Evolutionary conservation across 1,139 yeast species (phyloP).

Genomic region (Kurtzmaniella quercitrusa): DNA sequence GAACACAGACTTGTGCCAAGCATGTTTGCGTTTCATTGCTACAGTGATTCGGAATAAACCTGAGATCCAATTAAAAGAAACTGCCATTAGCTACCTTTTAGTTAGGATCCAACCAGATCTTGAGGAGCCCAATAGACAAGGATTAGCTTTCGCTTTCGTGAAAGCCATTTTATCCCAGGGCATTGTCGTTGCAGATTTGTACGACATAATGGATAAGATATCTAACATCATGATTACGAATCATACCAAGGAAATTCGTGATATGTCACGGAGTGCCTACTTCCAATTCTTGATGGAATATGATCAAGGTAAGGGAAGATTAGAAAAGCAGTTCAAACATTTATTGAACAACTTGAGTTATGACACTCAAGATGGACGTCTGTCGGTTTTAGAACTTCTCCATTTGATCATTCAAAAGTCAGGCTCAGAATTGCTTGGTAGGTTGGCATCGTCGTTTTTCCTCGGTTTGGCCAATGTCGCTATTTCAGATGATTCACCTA

Average conservation of each 20-base stretch:
- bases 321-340: constrained; percentile 79
- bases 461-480: constrained; percentile 76
- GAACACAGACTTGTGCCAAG: constrained; percentile 77
- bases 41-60: constrained; percentile 67
- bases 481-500: constrained; percentile 74
- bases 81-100: constrained; percentile 71
- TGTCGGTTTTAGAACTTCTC: constrained; percentile 85
- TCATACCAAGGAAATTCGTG: constrained; percentile 79
- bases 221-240: constrained; percentile 87
- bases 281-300: constrained; percentile 89
- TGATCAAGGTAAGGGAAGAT: constrained; percentile 85
- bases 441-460: constrained; percentile 72
- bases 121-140: constrained; percentile 87
- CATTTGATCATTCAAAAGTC: constrained; percentile 68
- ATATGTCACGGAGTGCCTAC: constrained; percentile 78
- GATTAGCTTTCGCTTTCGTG: constrained; percentile 80
- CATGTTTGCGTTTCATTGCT: constrained; percentile 71
- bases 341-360: constrained; percentile 81
- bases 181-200: constrained; percentile 79
- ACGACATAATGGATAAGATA: constrained; percentile 81
- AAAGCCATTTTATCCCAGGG: constrained; percentile 72
- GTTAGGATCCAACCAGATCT: constrained; percentile 82
- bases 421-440: constrained; percentile 55
- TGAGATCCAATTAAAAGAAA: constrained; percentile 62
- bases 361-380: constrained; percentile 83